Percentiles rank a stretch among this genome's conserved stretches.
Evolutionary conservation across 1,139 yeast genomes (phyloP).

Genomic region (Pichia sp.): DNA sequence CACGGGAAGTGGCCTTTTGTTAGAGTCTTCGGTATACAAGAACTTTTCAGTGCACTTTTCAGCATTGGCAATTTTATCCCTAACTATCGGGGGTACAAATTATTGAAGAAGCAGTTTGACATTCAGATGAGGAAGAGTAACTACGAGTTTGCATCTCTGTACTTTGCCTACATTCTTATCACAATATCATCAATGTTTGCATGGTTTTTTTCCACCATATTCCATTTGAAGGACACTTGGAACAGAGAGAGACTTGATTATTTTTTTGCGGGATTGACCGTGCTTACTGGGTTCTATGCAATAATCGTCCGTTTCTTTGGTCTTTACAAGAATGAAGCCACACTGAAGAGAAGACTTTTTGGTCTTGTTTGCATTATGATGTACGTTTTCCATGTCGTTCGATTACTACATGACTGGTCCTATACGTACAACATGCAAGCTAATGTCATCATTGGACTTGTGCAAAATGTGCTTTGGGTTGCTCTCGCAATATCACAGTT

Average conservation of each 20-base stretch:
- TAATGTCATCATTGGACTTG: slow-evolving; percentile 67
- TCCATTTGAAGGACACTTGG: slow-evolving; percentile 77
- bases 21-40: slow-evolving; percentile 73
- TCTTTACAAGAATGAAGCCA: slow-evolving; percentile 38
- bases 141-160: slow-evolving; percentile 27
- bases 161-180: slow-evolving; percentile 37
- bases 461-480: slow-evolving; percentile 58
- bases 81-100: slow-evolving; percentile 53
- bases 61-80: slow-evolving; percentile 75
- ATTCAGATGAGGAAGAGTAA: slow-evolving; percentile 20
- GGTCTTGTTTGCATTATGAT: slow-evolving; percentile 38
- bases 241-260: slow-evolving; percentile 84
- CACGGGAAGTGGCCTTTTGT: slow-evolving; percentile 98
- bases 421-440: slow-evolving; percentile 94
- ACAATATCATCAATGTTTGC: slow-evolving; percentile 71
- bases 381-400: slow-evolving; percentile 56
- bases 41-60: slow-evolving; percentile 72
- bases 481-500: slow-evolving; percentile 14
- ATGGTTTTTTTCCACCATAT: slow-evolving; percentile 79
- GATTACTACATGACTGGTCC: slow-evolving; percentile 73
- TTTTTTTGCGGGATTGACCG: slow-evolving; percentile 88
- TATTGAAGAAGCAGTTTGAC: slow-evolving; percentile 26
- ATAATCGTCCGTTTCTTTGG: slow-evolving; percentile 52
- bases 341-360: slow-evolving; percentile 29
- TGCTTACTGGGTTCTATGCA: slow-evolving; percentile 68